Percentiles rank a stretch among this genome's conserved stretches.
Evolutionary conservation across 495 filamentous ascomycete species (phyloP).

Genomic region (Podospora bellae-mahoneyi): DNA sequence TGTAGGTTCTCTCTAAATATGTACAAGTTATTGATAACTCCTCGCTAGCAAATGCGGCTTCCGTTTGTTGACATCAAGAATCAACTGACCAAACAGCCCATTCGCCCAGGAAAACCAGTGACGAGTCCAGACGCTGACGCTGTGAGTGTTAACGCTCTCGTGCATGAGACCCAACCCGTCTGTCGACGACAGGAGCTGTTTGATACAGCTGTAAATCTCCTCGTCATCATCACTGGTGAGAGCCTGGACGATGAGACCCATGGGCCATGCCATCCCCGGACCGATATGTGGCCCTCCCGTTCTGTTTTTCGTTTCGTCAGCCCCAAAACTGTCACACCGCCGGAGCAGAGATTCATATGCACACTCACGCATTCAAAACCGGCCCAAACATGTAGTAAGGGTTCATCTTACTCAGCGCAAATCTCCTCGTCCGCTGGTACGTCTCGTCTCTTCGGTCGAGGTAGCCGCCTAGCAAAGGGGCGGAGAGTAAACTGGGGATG

Average conservation of each 20-base stretch:
- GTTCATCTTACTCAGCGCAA: slow-evolving; percentile 47
- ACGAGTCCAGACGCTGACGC: slow-evolving; percentile 53
- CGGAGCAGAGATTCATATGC: too few species aligned
- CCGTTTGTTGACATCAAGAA: slow-evolving; percentile 52
- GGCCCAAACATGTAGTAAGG: slow-evolving; percentile 58
- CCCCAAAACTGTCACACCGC: too few species aligned
- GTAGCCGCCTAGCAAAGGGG: slow-evolving; percentile 53
- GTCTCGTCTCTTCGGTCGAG: slow-evolving; percentile 40
- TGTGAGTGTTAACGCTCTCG: slow-evolving; percentile 56
- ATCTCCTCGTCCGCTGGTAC: slow-evolving; percentile 51
- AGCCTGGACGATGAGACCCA: slow-evolving; percentile 50
- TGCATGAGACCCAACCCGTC: slow-evolving; percentile 58
- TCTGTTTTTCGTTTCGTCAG: background rate
- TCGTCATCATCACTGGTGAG: slow-evolving; percentile 42
- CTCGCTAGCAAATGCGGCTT: slow-evolving; percentile 38
- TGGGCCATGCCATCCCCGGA: slow-evolving; percentile 58
- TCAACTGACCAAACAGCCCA: slow-evolving; percentile 64
- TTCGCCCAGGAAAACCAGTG: slow-evolving; percentile 72
- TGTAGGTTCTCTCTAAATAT: too few species aligned
- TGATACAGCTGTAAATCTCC: slow-evolving; percentile 49
- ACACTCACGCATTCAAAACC: slow-evolving; percentile 40
- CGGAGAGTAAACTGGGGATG: slow-evolving; percentile 54
- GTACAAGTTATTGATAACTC: slow-evolving; percentile 35
- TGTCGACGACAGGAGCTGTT: slow-evolving; percentile 49
- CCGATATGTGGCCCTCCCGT: slow-evolving; percentile 57